phyloP scores from a whole-genome alignment of 495 filamentous ascomycete genomes.

The Chaetomium tenue region DNA sequence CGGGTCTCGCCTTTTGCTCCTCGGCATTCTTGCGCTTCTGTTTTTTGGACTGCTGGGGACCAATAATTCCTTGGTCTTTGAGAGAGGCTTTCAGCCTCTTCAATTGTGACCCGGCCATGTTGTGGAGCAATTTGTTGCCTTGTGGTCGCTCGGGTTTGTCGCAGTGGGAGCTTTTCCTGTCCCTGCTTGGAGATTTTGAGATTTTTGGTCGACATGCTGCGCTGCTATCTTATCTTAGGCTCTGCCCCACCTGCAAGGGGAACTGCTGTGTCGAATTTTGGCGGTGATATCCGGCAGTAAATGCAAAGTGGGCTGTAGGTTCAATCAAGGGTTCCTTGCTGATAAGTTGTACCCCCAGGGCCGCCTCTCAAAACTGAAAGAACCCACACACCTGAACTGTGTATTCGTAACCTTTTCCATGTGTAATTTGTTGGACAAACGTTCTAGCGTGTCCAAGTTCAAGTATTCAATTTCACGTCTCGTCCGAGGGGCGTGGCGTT shows the following conservation, averaged over 20 bases:
- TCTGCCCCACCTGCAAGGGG: slow-evolving; percentile 24
- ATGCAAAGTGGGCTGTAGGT: background rate
- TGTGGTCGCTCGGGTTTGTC: background rate
- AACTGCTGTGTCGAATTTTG: slow-evolving; percentile 25
- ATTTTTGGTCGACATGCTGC: slow-evolving; percentile 25
- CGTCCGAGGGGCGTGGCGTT: too few relatives aligned
- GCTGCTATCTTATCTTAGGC: slow-evolving; percentile 35
- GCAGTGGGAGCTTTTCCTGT: background rate
- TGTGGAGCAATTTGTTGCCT: slow-evolving; percentile 13
- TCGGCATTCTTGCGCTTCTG: slow-evolving; percentile 72
- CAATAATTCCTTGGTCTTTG: slow-evolving; percentile 79
- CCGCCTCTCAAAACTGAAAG: too few relatives aligned
- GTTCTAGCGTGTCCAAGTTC: too few relatives aligned
- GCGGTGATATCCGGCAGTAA: slow-evolving; percentile 31
- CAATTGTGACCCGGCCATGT: slow-evolving; percentile 91
- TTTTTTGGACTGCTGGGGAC: slow-evolving; percentile 88
- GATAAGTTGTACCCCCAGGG: too few relatives aligned
- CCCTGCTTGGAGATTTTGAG: slow-evolving; percentile 26
- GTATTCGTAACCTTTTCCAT: too few relatives aligned
- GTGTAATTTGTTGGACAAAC: too few relatives aligned
- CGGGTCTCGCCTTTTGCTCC: slow-evolving; percentile 57
- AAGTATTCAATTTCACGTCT: too few relatives aligned
- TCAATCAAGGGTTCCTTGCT: too few relatives aligned
- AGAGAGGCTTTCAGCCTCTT: slow-evolving; percentile 92
- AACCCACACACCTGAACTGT: too few relatives aligned